Percentiles rank a stretch among this genome's conserved stretches.
Evolutionary conservation across 2,329 filamentous ascomycete genomes (phyloP).

Genomic region (Exophiala dermatitidis): DNA sequence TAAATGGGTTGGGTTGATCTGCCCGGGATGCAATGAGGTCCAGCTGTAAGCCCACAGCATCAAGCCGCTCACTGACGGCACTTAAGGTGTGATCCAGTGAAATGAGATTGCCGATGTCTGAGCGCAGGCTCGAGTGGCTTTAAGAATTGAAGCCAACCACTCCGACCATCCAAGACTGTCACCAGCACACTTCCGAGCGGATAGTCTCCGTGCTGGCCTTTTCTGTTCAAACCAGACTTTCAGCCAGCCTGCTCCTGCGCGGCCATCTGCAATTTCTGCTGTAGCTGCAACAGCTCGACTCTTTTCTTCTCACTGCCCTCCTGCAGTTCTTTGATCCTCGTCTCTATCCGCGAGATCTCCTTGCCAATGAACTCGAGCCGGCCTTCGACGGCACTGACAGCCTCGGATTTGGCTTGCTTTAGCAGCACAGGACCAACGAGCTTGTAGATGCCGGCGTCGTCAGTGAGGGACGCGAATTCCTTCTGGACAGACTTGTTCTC

Average conservation of each 20-base stretch:
- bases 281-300: constrained; percentile 47
- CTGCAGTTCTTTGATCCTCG: constrained; percentile 57
- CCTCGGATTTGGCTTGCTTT: constrained; percentile 90
- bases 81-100: too few relatives aligned
- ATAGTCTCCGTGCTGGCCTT: background rate
- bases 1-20: too few relatives aligned
- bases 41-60: too few relatives aligned
- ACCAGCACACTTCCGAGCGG: too few relatives aligned
- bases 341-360: constrained; percentile 70
- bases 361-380: constrained; percentile 86
- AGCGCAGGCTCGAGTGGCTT: too few relatives aligned
- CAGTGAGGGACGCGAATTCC: constrained; percentile 74
- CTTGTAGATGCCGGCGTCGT: constrained; percentile 90
- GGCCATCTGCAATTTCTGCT: constrained; percentile 26
- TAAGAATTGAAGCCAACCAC: too few relatives aligned
- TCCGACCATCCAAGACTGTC: too few relatives aligned
- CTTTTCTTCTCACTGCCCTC: constrained; percentile 59
- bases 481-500: constrained; percentile 76
- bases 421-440: constrained; percentile 84
- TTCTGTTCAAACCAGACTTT: background rate
- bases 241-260: constrained; percentile 23
- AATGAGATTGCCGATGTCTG: too few relatives aligned
- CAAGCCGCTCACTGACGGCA: too few relatives aligned
- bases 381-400: constrained; percentile 81
- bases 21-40: too few relatives aligned